Evolutionary conservation across 306 rosid genomes (phyloP), one percentile per base, ranked within the genome.

Genomic region (Vigna hirtella): DNA sequence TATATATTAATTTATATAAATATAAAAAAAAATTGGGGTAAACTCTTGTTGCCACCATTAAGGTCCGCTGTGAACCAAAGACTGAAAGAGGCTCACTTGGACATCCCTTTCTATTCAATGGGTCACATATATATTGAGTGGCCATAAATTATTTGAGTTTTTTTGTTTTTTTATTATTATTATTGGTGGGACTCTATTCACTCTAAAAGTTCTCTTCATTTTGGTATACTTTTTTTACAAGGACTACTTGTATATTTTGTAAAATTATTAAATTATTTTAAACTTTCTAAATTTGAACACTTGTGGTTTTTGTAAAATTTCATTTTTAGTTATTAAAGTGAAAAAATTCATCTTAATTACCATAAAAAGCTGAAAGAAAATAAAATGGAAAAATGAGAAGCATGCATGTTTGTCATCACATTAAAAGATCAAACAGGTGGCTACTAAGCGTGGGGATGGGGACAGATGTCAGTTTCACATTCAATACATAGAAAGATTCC

Each of bases 381-480:
- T 11, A 2, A 20, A 30, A 15, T 12, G 40, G 16, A 58, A 4
- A 26, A 9, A 47, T 32, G 43, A 42, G 66, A 56, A 61, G 22
- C 58, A 18, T 42, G 12, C 64, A 66, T 57, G 62, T 2, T 14
- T 66, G 47, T 12, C 11, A 45, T 11, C 1, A 45, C 50, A 12
- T 45, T 0, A 63, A 18, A 14, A 1, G 70, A 26, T 16, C 4
- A 55, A 63, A 43, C 85, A 66, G 17, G 67, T 78, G 77, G 62
- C 62, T 15, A 14, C 28, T 48, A 28, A 78, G 9, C 3, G 15
- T 83, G 26, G 70, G 10, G 45, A 72, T 18, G 65, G 4, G 52
- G 4, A 45, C 2, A 66, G 13, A 72, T 43, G 64, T 83, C 77
- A 73, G 57, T 66, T 50, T 73, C 69, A 4, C 6, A 34, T 34